Percentiles rank a stretch among this genome's conserved stretches.
Evolutionary conservation across 2,329 filamentous ascomycete genomes (phyloP).

Genomic region (Dothidotthia symphoricarpi): DNA sequence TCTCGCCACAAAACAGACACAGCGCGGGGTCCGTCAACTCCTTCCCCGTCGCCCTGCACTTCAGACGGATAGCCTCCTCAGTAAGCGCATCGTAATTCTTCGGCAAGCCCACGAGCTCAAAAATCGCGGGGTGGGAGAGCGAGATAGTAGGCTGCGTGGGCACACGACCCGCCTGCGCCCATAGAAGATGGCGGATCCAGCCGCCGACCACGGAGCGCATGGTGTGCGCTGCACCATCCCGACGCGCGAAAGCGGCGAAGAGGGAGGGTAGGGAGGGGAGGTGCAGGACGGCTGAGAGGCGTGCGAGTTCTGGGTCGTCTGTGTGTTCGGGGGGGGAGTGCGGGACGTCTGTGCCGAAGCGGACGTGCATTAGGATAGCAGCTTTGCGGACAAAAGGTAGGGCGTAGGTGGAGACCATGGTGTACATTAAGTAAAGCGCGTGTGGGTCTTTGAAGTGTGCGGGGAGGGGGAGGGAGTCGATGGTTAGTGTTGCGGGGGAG

Average conservation of each 20-base stretch:
- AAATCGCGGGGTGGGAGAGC: constrained; percentile 82
- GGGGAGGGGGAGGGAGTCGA: constrained; percentile 26
- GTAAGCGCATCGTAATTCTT: constrained; percentile 90
- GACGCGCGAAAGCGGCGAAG: constrained; percentile 57
- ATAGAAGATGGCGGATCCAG: constrained; percentile 69
- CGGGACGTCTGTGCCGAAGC: constrained; percentile 85
- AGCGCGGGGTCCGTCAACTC: constrained; percentile 88
- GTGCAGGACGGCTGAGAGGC: constrained; percentile 72
- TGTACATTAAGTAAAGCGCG: constrained; percentile 39
- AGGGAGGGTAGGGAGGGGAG: constrained; percentile 79
- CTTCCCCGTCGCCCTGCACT: constrained; percentile 86
- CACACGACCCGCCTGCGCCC: constrained; percentile 38
- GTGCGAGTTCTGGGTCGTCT: constrained; percentile 74
- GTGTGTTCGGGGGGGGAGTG: constrained; percentile 56
- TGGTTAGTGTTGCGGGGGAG: constrained; percentile 23
- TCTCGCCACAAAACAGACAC: constrained; percentile 93
- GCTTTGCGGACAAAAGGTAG: constrained; percentile 87
- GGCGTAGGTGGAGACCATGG: constrained; percentile 72
- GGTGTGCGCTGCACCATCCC: constrained; percentile 27
- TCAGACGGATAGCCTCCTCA: constrained; percentile 80
- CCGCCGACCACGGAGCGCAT: constrained; percentile 57
- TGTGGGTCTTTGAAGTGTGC: constrained; percentile 27
- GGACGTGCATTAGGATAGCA: constrained; percentile 78
- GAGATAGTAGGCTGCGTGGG: constrained; percentile 48
- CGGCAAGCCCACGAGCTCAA: constrained; percentile 88